phyloP scores from a whole-genome alignment of 2,329 filamentous ascomycete species.

The Colletotrichum acutatum region DNA sequence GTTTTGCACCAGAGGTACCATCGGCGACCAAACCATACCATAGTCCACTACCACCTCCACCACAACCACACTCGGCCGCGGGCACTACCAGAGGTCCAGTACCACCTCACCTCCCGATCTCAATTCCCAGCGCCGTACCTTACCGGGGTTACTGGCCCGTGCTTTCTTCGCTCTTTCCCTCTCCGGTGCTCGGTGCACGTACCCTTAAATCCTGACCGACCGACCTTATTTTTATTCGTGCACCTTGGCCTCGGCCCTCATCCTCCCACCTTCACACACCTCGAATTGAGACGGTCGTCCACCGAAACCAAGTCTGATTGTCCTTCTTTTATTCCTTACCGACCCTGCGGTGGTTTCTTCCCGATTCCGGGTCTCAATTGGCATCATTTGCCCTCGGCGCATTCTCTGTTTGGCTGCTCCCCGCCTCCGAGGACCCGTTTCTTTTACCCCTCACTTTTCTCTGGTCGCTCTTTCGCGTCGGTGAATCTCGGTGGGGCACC shows the following conservation, averaged over 20 bases:
- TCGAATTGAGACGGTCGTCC: slow-evolving; percentile 22
- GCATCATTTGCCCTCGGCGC: slow-evolving; percentile 22
- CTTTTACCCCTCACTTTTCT: slow-evolving; percentile 36
- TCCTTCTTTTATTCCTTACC: slow-evolving; percentile 8
- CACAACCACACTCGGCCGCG: too few relatives aligned
- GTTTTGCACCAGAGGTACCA: background rate
- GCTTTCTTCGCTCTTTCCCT: slow-evolving; percentile 30
- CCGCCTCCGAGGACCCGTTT: slow-evolving; percentile 30
- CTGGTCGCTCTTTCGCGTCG: slow-evolving; percentile 34
- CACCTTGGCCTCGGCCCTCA: slow-evolving; percentile 35
- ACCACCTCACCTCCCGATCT: background rate
- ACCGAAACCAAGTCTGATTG: slow-evolving; percentile 20
- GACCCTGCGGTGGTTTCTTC: slow-evolving; percentile 2
- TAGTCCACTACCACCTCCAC: background rate
- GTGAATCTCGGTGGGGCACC: slow-evolving; percentile 38
- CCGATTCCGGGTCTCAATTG: slow-evolving; percentile 25
- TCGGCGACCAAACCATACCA: too few relatives aligned
- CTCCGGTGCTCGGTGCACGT: slow-evolving; percentile 37
- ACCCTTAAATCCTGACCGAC: slow-evolving; percentile 35
- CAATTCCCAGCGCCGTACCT: background rate
- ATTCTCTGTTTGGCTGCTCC: slow-evolving; percentile 21
- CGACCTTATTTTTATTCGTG: slow-evolving; percentile 37
- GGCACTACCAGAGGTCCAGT: background rate
- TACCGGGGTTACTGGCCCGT: slow-evolving; percentile 9
- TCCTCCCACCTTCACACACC: slow-evolving; percentile 35